Base-by-base conservation (phyloP, 129 eudicot species). In the Escallonia rubra region DNA sequence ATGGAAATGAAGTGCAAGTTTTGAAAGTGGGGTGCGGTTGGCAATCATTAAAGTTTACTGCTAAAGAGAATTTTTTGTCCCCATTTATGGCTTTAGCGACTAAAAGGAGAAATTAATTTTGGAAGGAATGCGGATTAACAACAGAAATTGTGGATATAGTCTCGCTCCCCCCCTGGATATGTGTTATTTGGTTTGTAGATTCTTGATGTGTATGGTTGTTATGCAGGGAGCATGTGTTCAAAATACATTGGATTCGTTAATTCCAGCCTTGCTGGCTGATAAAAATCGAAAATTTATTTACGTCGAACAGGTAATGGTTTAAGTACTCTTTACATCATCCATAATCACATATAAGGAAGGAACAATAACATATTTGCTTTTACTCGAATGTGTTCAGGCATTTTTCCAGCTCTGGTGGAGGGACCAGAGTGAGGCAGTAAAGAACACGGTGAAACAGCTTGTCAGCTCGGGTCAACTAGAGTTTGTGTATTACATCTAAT, bases 341-440 rank as follows among this genome's bases (percentile, higher is more conserved):
- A 42, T 48, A 14, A 6, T 46, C 1, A 5, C n/a, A 3, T 16
- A 13, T 46, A 46, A 5, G 50, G 50, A 46, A 9, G 50, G 50
- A 46, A 0, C 50, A 46, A 46, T 5, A 46, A 46, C 50, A 6
- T 5, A 46, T 46, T 46, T 46, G 6, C 50, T 46, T 46, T 5
- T 46, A 46, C 40, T 3, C 48, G 2, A 16, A 65, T 49, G 7
- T 2, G 4, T 8, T 42, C 63, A 84, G 90, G 86, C 90, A 38
- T 85, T 85, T 71, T 81, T 85, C 80, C 83, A 85, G 79, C 76
- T 83, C 42, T 85, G 90, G 90, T 85, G 90, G 90, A 67, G 77
- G 53, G 61, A 75, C 5, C 90, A 85, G 64, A 78, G 74, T 54
- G 72, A 68, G 46, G 63, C 64, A 11, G 79, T 78, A 67, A 64